Base-by-base conservation (phyloP, 1,284 basidiomycete species). In the Ganoderma lucidum region DNA sequence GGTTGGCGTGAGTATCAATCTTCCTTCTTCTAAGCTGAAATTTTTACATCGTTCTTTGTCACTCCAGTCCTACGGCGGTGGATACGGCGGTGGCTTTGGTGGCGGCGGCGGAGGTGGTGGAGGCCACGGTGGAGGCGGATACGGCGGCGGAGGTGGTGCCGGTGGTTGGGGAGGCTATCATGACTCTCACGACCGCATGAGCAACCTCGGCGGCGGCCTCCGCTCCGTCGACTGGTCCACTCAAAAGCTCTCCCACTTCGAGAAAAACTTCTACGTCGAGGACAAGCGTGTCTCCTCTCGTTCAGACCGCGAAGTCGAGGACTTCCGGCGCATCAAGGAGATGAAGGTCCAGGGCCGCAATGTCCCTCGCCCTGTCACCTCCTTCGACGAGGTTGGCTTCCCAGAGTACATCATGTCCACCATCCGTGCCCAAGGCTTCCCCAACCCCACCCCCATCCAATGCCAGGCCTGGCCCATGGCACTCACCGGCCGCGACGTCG, bases 391-490 rank as follows among this genome's bases (percentile, higher is more conserved):
- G 84, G 91, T 93, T 75, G 96, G 95, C 68, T 97, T 97, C 84
- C 97, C 97, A 48, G 96, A 98, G 76, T 99, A 99, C 82, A 90
- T 99, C 75, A 90, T 98, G 90, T 84, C 89, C 66, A 96, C 97
- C 70, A 97, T 99, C 81, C 92, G 89, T 74, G 94, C 95, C 39
- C 96, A 98, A 83, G 97, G 97, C 65, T 99, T 99, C 83, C 82
- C 88, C 60, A 81, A 87, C 4, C 97, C 97, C 0, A 96, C 96
- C 2, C 91, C 98, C 65, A 99, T 99, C 78, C 97, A 99, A 82
- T 97, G 96, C 78, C 97, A 99, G 81, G 95, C 97, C 14, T 99
- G 97, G 97, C 97, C 97, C 1, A 98, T 98, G 95, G 96, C 96
- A 14, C 85, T 98, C 19, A 96, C 88, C 73, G 97, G 97, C 74